Evolutionary conservation across 1,139 yeast genomes (phyloP).

Genomic region (Maudiozyma humilis): DNA sequence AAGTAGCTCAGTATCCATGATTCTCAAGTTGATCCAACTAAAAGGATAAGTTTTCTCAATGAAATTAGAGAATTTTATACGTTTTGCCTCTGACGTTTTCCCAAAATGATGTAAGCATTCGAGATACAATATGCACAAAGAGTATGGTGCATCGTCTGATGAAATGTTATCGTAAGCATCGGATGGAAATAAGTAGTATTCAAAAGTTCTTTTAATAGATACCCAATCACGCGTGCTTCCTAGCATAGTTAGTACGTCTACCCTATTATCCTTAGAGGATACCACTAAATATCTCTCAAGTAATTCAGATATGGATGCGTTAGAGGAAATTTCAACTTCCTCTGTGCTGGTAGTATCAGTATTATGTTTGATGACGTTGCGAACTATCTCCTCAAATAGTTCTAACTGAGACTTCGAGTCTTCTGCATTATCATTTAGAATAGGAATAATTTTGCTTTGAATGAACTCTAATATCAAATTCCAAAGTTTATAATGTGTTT

Average conservation of each 20-base stretch:
- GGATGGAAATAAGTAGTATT: constrained; percentile 29
- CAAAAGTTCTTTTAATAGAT: constrained; percentile 22
- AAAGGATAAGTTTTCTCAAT: constrained; percentile 50
- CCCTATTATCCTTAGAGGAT: constrained; percentile 8
- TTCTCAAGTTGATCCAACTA: constrained; percentile 32
- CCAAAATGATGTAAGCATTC: constrained; percentile 35
- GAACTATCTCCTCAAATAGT: constrained; percentile 14
- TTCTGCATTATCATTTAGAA: constrained; percentile 32
- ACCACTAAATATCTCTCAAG: constrained; percentile 25
- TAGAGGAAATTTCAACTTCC: constrained; percentile 6
- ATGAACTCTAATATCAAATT: constrained; percentile 38
- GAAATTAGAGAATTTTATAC: constrained; percentile 28
- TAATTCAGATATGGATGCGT: constrained; percentile 27
- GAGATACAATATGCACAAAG: constrained; percentile 41
- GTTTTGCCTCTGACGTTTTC: constrained; percentile 28
- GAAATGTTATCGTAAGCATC: constrained; percentile 30
- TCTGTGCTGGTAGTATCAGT: not conserved
- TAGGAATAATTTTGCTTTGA: constrained; percentile 33
- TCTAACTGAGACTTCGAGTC: constrained; percentile 9
- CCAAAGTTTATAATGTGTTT: constrained; percentile 59
- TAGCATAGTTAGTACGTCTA: constrained; percentile 27
- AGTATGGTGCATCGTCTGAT: constrained; percentile 35
- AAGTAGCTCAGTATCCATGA: not conserved
- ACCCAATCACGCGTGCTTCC: constrained; percentile 24
- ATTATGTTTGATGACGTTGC: constrained; percentile 12